Evolutionary conservation across 306 rosid species (phyloP).

Genomic region (Dalbergia oliveri): DNA sequence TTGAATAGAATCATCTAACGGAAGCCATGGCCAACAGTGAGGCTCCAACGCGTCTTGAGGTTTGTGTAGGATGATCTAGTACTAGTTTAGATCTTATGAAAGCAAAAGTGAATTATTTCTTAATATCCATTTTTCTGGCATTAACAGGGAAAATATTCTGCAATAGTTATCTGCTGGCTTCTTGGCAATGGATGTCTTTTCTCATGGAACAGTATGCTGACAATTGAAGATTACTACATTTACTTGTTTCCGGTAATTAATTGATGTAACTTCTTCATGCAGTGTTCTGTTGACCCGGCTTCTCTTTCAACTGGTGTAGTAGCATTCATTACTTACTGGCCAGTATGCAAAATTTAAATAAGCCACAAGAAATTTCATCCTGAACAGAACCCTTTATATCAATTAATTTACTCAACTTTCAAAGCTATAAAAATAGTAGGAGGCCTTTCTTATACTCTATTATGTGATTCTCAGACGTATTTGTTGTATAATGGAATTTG

Average conservation of each 20-base stretch:
- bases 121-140: neutral
- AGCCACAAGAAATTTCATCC: neutral
- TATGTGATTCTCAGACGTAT: conserved; percentile 4
- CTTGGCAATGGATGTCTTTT: conserved; percentile 93
- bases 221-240: conserved; percentile 77
- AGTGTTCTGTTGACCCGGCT: neutral
- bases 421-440: neutral
- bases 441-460: neutral
- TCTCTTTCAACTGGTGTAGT: conserved; percentile 8
- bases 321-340: neutral
- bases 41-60: conserved; percentile 63
- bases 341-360: neutral
- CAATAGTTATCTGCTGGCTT: conserved; percentile 77
- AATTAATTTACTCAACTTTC: neutral
- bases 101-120: neutral
- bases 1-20: conserved; percentile 49
- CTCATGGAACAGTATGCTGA: conserved; percentile 96
- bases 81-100: neutral
- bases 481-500: neutral
- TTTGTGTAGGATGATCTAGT: conserved; percentile 40
- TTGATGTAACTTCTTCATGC: neutral
- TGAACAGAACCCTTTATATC: neutral
- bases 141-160: conserved; percentile 71
- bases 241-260: conserved; percentile 78
- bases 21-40: conserved; percentile 47